Conservation (phyloP, 1,284 basidiomycete genomes). For the Singerocomus rubriflavus region DNA sequence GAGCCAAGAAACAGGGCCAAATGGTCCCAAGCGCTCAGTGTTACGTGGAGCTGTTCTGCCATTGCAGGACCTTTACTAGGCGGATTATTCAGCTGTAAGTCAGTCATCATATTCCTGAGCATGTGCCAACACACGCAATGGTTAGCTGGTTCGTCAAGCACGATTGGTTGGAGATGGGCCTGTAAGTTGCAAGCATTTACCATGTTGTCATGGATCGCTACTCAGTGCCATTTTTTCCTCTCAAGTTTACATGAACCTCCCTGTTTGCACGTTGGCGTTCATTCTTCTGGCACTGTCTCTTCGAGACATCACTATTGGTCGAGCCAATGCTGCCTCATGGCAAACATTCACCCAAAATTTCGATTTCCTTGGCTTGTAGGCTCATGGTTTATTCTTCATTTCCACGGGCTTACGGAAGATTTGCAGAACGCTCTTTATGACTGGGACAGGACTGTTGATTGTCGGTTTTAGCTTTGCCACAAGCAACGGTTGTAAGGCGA, state of each 20-base stretch:
- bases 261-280: constrained; percentile 61
- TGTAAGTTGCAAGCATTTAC: constrained; percentile 50
- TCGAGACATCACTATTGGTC: constrained; percentile 48
- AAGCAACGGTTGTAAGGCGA: constrained; percentile 59
- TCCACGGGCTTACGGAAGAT: constrained; percentile 21
- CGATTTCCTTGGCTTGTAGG: constrained; percentile 75
- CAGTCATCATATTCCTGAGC: constrained; percentile 9
- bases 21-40: constrained; percentile 77
- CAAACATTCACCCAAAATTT: constrained; percentile 50
- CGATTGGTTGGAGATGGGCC: constrained; percentile 72
- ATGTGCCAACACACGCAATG: constrained; percentile 15
- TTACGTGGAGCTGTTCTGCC: constrained; percentile 81
- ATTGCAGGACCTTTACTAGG: constrained; percentile 75
- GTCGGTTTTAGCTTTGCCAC: constrained; percentile 75
- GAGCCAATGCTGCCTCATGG: constrained; percentile 52
- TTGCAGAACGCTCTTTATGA: constrained; percentile 65
- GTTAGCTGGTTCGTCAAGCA: constrained; percentile 22
- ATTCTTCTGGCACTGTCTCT: constrained; percentile 58
- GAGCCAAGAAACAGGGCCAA: constrained; percentile 63
- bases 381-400: constrained; percentile 20
- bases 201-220: neutral
- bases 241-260: constrained; percentile 75
- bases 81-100: constrained; percentile 72
- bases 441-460: constrained; percentile 67
- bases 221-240: constrained; percentile 10